Conservation (phyloP, 805 yeast genomes). For the Yamadazyma phyllophila region DNA sequence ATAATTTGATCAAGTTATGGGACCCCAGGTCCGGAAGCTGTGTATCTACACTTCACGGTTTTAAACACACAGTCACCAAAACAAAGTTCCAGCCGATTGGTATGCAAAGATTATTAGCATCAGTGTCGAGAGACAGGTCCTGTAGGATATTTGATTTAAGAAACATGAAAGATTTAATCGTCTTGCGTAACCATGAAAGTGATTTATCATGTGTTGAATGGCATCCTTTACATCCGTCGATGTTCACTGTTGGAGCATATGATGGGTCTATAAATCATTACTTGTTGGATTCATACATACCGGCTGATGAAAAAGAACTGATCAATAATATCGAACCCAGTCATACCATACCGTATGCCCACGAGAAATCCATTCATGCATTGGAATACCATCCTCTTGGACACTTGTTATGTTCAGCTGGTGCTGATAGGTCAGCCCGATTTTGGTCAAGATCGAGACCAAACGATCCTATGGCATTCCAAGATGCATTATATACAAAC, state of each 20-base stretch:
- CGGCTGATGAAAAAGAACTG: slow-evolving; percentile 24
- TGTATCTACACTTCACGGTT: slow-evolving; percentile 80
- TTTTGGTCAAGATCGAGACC: slow-evolving; percentile 96
- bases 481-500: slow-evolving; percentile 75
- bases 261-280: slow-evolving; percentile 86
- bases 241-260: slow-evolving; percentile 81
- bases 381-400: slow-evolving; percentile 94
- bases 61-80: slow-evolving; percentile 89
- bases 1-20: slow-evolving; percentile 90
- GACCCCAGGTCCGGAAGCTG: slow-evolving; percentile 84
- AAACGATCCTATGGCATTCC: slow-evolving; percentile 77
- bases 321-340: slow-evolving; percentile 32
- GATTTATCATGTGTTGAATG: slow-evolving; percentile 85
- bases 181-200: slow-evolving; percentile 74
- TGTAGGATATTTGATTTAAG: slow-evolving; percentile 86
- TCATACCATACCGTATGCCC: slow-evolving; percentile 84
- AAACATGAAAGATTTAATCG: slow-evolving; percentile 71
- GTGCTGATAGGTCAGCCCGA: slow-evolving; percentile 87
- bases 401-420: slow-evolving; percentile 85
- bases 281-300: slow-evolving; percentile 52
- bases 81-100: slow-evolving; percentile 85
- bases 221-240: slow-evolving; percentile 85
- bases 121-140: slow-evolving; percentile 86
- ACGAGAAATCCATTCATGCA: slow-evolving; percentile 88
- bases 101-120: slow-evolving; percentile 68